These are phyloP conservation scores for Tillandsia fasciculata DNA, from an alignment of 176 grass and related monocot species.

Conservation along the genomic window DNA sequence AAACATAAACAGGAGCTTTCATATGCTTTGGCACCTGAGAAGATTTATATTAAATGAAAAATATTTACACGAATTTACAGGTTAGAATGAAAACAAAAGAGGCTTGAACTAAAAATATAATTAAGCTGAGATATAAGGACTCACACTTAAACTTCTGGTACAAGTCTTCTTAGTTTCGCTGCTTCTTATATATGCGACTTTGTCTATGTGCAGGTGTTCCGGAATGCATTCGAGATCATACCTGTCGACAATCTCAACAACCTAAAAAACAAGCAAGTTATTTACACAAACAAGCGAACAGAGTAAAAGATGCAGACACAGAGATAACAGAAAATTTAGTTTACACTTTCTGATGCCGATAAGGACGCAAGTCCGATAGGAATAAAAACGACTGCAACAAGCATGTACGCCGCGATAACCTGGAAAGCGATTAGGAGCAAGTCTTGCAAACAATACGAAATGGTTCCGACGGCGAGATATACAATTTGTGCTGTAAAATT, in stretches of 20 bases:
- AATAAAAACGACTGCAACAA: conserved; percentile 56
- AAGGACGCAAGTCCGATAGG: conserved; percentile 56
- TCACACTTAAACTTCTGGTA: conserved; percentile 54
- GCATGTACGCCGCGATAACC: conserved; percentile 53
- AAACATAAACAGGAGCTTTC: conserved; percentile 66
- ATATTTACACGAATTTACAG: too few species aligned
- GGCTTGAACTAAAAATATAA: conserved; percentile 1
- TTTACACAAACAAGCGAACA: conserved; percentile 3
- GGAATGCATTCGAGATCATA: conserved; percentile 62
- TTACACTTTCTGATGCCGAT: conserved; percentile 49
- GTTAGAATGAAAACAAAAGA: too few species aligned
- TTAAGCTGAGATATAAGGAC: conserved; percentile 6
- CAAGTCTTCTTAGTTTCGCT: conserved; percentile 51
- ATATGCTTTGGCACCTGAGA: conserved; percentile 57
- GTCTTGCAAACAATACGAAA: too few species aligned
- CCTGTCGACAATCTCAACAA: conserved; percentile 56
- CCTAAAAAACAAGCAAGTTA: conserved; percentile 32
- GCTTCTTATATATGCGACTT: conserved; percentile 63
- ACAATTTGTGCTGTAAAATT: background rate
- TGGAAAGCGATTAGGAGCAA: background rate
- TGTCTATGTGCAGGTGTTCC: conserved; percentile 16
- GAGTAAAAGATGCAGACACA: background rate
- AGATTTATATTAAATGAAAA: too few species aligned
- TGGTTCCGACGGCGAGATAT: too few species aligned
- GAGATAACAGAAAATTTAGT: background rate